Evolutionary conservation across 2,329 filamentous ascomycete species (phyloP).

Genomic region (Xylaria sp.): DNA sequence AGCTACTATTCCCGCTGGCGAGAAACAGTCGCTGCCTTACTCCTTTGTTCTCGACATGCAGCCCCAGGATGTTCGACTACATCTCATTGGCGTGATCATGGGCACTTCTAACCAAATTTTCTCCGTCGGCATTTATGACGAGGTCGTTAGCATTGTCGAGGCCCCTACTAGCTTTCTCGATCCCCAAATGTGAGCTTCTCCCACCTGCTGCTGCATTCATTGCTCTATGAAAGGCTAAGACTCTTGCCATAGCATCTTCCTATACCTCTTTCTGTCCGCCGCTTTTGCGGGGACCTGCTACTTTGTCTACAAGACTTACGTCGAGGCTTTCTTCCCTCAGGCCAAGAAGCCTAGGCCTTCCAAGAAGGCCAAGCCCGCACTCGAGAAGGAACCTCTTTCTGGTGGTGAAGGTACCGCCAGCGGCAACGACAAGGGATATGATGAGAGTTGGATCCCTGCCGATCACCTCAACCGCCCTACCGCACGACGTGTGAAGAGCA

Average conservation of each 20-base stretch:
- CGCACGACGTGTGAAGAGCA: slow-evolving; percentile 69
- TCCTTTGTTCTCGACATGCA: slow-evolving; percentile 89
- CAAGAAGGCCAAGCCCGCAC: slow-evolving; percentile 41
- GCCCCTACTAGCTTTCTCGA: slow-evolving; percentile 90
- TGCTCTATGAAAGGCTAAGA: slow-evolving; percentile 53
- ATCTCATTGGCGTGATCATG: slow-evolving; percentile 75
- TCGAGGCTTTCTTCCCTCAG: slow-evolving; percentile 94
- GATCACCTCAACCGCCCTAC: slow-evolving; percentile 87
- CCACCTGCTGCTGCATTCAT: slow-evolving; percentile 12
- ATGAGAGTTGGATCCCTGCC: slow-evolving; percentile 92
- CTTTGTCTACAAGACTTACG: slow-evolving; percentile 99
- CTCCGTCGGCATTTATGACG: slow-evolving; percentile 80
- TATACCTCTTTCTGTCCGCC: slow-evolving; percentile 87
- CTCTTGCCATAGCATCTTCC: slow-evolving; percentile 75
- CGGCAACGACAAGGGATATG: slow-evolving; percentile 74
- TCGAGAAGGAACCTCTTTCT: slow-evolving; percentile 64
- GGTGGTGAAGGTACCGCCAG: slow-evolving; percentile 74
- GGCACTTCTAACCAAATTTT: slow-evolving; percentile 71
- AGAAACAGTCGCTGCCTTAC: slow-evolving; percentile 78
- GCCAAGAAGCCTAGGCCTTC: slow-evolving; percentile 67
- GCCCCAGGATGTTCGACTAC: slow-evolving; percentile 83
- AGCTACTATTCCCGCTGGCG: slow-evolving; percentile 74
- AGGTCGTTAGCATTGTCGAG: slow-evolving; percentile 85
- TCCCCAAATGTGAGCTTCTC: slow-evolving; percentile 80
- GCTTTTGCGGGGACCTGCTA: slow-evolving; percentile 82